phyloP scores from a whole-genome alignment of 352 stramenopile species.

The Globisporangium abappressorium region DNA sequence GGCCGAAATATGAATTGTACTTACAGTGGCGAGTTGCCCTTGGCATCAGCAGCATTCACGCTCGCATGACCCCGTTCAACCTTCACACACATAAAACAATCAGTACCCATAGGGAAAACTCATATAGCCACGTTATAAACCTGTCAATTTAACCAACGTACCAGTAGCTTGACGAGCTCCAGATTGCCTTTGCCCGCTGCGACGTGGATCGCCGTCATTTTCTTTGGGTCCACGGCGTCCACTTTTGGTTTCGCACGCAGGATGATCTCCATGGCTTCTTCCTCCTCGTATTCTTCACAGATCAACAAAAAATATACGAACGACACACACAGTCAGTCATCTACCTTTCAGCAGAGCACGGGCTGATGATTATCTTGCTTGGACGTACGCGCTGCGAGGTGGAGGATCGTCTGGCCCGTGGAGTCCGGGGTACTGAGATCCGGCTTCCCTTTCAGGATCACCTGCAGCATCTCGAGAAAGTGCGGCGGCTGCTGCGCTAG shows the following conservation, averaged over 20 bases:
- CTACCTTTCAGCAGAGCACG: background rate
- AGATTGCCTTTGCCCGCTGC: constrained; percentile 63
- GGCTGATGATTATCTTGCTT: background rate
- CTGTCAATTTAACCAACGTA: constrained; percentile 13
- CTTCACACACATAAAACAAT: constrained; percentile 12
- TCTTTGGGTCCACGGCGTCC: constrained; percentile 59
- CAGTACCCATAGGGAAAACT: background rate
- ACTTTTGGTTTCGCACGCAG: constrained; percentile 60
- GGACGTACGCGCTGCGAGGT: constrained; percentile 57
- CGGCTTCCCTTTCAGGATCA: constrained; percentile 65
- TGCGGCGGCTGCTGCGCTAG: constrained; percentile 63
- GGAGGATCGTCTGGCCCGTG: constrained; percentile 56
- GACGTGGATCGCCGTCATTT: constrained; percentile 74
- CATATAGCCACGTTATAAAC: background rate
- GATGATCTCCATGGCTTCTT: constrained; percentile 57
- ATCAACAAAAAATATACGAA: background rate
- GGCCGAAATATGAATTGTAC: background rate
- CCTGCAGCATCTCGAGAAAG: constrained; percentile 65
- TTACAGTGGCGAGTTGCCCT: constrained; percentile 71
- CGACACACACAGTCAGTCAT: background rate
- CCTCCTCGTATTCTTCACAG: constrained; percentile 57
- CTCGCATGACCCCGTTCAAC: constrained; percentile 53
- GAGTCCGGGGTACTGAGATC: constrained; percentile 64
- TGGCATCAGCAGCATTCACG: constrained; percentile 56
- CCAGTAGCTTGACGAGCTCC: constrained; percentile 52